Base-by-base conservation (phyloP, 2,329 filamentous ascomycete species). In the Cadophora malorum region DNA sequence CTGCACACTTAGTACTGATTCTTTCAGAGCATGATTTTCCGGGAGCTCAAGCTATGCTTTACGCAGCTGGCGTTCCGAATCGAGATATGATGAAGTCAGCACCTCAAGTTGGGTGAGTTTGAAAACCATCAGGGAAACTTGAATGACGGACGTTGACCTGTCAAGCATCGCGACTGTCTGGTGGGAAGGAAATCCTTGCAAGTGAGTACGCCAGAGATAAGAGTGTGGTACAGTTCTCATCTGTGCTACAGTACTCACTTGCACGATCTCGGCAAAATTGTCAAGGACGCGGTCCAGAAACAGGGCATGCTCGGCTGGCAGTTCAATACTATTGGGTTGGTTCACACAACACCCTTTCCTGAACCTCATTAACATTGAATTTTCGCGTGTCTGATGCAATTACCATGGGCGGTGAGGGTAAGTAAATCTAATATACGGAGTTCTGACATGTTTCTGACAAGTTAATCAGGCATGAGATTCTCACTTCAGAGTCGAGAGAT, bases 161-260 rank as follows among this genome's bases (percentile, higher is more conserved):
- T 21, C 21, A 33, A 67, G 68, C 16, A 70, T 69, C 58, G 41
- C 64, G 3, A 67, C 63, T 33, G 66, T 69, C 19, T 68, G 67
- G 73, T 98, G 94, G 94, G 94, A 97, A 80, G 95, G 95, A 33
- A 97, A 97, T 78, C 93, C 95, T 47, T 97, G 94, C 88, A 97
- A 97, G 90, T 92, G 80, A 81, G 90, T 53, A 12, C 47, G 33
- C 19, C 23, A 41, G 41, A 71, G 52, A 72, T 60, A 66, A 68
- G 56, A 55, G 31, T 21, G 63, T 59, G 23, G 12, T 31, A 28
- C 23, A 64, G 21, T 64, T 52, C 68, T 74, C 49, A 73, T 56
- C 55, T 55, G 25, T 69, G 4, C 53, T 23, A 63, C 74, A 85
- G 83, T 75, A 86, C 80, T 82, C 82, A 41, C 90, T 89, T 98